These are phyloP conservation scores for Dothistroma pini DNA, from an alignment of 2,329 filamentous ascomycete genomes.

Conservation along the genomic window DNA sequence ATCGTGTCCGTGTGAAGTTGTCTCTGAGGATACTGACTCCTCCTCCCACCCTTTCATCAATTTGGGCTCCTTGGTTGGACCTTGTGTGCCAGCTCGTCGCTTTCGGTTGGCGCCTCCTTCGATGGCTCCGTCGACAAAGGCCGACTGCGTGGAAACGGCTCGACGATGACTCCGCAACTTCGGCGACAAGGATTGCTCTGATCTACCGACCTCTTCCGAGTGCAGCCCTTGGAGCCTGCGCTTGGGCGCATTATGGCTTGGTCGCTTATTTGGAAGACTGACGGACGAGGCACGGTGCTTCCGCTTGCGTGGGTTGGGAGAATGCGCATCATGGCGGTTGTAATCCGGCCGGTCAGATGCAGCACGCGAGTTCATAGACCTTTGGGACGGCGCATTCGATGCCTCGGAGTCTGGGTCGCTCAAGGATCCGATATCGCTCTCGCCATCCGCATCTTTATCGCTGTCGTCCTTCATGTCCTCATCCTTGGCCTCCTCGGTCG, in stretches of 20 bases:
- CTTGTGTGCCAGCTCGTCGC: slow-evolving; percentile 51
- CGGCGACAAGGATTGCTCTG: slow-evolving; percentile 57
- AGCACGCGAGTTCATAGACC: slow-evolving; percentile 28
- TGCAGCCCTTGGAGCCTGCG: slow-evolving; percentile 28
- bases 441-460: slow-evolving; percentile 28
- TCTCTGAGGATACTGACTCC: slow-evolving; percentile 52
- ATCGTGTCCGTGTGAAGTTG: slow-evolving; percentile 55
- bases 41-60: slow-evolving; percentile 50
- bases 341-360: slow-evolving; percentile 29
- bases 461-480: slow-evolving; percentile 22
- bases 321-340: slow-evolving; percentile 22
- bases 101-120: slow-evolving; percentile 26
- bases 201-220: slow-evolving; percentile 25
- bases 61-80: slow-evolving; percentile 33
- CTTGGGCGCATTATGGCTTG: slow-evolving; percentile 29
- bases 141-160: slow-evolving; percentile 62
- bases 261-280: slow-evolving; percentile 33
- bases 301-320: slow-evolving; percentile 36
- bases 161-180: slow-evolving; percentile 57
- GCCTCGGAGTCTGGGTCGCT: slow-evolving; percentile 23
- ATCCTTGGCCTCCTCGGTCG: slow-evolving; percentile 17
- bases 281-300: slow-evolving; percentile 37
- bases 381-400: slow-evolving; percentile 22
- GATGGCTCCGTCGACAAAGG: slow-evolving; percentile 51
- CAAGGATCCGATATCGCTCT: slow-evolving; percentile 9